Base-by-base conservation (phyloP, 768 basidiomycete species). In the Aureoboletus auriporus region DNA sequence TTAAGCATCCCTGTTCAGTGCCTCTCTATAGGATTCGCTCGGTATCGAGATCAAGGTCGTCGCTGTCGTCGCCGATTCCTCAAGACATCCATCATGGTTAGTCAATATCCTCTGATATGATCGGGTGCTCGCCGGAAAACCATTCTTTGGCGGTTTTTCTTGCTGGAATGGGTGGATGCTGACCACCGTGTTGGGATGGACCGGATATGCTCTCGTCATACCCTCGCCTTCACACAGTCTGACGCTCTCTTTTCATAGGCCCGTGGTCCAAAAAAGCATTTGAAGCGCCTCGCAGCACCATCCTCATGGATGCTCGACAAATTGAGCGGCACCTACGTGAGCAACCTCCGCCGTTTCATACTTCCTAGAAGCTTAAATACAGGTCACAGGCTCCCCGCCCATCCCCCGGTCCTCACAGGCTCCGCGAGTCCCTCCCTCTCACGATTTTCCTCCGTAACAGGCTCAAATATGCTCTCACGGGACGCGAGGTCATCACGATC, bases 301-400 rank as follows among this genome's bases (percentile, higher is more conserved):
- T 95, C 93, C 40, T 88, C 92, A 77, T 99, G 96, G 96, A 97
- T 99, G 94, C 82, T 99, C 56, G 93, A 98, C 80, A 99, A 99
- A 78, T 74, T 99, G 64, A 85, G 89, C 73, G 92, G 92, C 51
- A 93, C 92, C 59, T 95, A 91, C 63, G 92, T 93, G 72, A 69
- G 88, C 71, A 53, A 31, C 33, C 23, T 40, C 6, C 10, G 6
- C 26, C 14, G 17, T 49, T 33, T 9, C 20, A 31, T 26, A 6
- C 20, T n/a, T 13, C 8, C 4, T 43, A 20, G 14, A 50, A 36
- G 27, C 52, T 62, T 27, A 59, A 50, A 37, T 23, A 29, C 13
- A 26, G 40, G n/a, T 41, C 45, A 36, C 59, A 91, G 93, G 93
- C 93, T 67, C 92, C 93, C 58, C 89, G 93, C 62, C 94, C 95